phyloP scores from a whole-genome alignment of 2,329 filamentous ascomycete genomes.

The Monosporascus sp. region DNA sequence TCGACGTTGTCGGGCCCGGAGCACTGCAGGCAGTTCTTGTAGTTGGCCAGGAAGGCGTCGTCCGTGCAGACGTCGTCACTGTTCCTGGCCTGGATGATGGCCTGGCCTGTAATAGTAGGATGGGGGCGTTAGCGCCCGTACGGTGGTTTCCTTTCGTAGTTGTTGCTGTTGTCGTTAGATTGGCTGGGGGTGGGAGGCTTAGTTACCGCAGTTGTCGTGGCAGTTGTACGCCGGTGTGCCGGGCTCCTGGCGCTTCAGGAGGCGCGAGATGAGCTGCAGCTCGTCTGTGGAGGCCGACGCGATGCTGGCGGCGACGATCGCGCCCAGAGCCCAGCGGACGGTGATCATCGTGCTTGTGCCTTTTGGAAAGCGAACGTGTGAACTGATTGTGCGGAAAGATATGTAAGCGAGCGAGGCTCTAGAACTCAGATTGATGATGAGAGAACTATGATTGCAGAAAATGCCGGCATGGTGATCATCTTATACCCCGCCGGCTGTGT shows the following conservation, averaged over 20 bases:
- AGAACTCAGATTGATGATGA: background rate
- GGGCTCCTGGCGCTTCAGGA: conserved; percentile 36
- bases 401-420: conserved; percentile 5
- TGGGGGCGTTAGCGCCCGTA: background rate
- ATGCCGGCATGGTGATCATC: background rate
- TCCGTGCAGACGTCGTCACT: conserved; percentile 32
- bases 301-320: conserved; percentile 8
- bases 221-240: conserved; percentile 42
- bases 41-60: conserved; percentile 34
- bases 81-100: conserved; percentile 30
- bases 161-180: too few relatives aligned
- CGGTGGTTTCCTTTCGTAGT: background rate
- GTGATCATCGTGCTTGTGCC: conserved; percentile 8
- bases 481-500: too few relatives aligned
- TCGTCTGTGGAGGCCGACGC: conserved; percentile 13
- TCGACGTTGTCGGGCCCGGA: conserved; percentile 32
- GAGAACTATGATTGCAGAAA: background rate
- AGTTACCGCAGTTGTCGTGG: conserved; percentile 46
- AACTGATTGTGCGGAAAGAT: background rate
- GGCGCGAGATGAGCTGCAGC: conserved; percentile 12
- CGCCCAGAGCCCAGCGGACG: conserved; percentile 7
- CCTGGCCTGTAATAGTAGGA: conserved; percentile 15
- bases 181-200: background rate
- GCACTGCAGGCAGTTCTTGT: conserved; percentile 40
- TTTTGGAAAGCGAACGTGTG: conserved; percentile 5